These are phyloP conservation scores for Pythium pyrilobum DNA, from an alignment of 352 stramenopile genomes.

Conservation along the genomic window DNA sequence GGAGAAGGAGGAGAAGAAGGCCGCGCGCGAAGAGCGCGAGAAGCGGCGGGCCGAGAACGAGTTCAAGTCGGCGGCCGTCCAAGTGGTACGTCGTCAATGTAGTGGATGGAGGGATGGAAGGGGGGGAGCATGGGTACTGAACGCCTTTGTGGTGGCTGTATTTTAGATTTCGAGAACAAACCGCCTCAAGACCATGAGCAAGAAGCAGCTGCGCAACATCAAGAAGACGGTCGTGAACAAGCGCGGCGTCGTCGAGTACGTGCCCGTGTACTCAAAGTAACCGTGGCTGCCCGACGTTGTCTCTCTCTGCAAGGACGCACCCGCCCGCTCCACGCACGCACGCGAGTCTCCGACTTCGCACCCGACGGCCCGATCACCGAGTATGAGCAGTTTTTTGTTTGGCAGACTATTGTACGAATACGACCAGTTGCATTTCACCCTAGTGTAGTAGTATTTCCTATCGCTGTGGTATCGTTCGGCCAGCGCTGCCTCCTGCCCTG, in stretches of 20 bases:
- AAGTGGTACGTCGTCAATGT: conserved; percentile 60
- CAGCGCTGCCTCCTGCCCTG: too few relatives aligned
- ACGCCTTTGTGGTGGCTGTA: conserved; percentile 4
- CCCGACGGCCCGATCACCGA: too few relatives aligned
- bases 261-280: conserved; percentile 84
- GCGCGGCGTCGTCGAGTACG: conserved; percentile 87
- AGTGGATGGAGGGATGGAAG: not conserved
- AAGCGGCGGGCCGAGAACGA: conserved; percentile 88
- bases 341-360: too few relatives aligned
- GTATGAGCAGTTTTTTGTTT: too few relatives aligned
- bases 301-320: too few relatives aligned
- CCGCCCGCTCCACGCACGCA: too few relatives aligned
- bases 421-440: too few relatives aligned
- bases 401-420: too few relatives aligned
- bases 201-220: conserved; percentile 90
- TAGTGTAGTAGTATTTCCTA: too few relatives aligned
- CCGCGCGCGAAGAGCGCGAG: conserved; percentile 79
- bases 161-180: conserved; percentile 78
- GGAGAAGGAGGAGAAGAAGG: conserved; percentile 70
- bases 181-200: conserved; percentile 90
- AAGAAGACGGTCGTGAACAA: conserved; percentile 92
- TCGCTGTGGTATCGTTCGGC: too few relatives aligned
- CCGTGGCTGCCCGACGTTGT: too few relatives aligned
- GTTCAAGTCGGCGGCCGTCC: conserved; percentile 82
- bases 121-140: conserved; percentile 1